phyloP scores from a whole-genome alignment of 2,329 filamentous ascomycete species.

The Colletotrichum sublineola region DNA sequence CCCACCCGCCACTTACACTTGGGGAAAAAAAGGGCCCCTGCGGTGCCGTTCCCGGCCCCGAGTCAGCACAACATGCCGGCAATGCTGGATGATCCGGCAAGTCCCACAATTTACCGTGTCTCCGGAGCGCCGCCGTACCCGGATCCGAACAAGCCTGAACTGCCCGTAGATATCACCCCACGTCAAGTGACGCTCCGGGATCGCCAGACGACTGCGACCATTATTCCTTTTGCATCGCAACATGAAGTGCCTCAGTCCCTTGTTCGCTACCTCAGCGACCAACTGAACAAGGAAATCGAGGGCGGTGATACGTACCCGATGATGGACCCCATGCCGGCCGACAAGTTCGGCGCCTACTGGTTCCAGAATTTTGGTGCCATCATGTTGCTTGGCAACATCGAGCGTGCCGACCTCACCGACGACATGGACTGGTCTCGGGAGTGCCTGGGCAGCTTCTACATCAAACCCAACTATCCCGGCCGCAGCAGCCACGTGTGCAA shows the following conservation, averaged over 20 bases:
- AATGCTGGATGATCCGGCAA: conserved; percentile 81
- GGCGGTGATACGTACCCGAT: conserved; percentile 94
- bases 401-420: conserved; percentile 69
- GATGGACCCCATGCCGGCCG: conserved; percentile 80
- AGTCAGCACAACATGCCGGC: conserved; percentile 72
- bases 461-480: conserved; percentile 94
- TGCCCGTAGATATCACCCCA: conserved; percentile 78
- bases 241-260: conserved; percentile 82
- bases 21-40: conserved; percentile 12
- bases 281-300: conserved; percentile 91
- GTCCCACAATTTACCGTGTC: conserved; percentile 77
- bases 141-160: conserved; percentile 69
- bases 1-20: background rate
- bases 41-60: conserved; percentile 17
- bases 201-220: conserved; percentile 84
- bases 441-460: conserved; percentile 91
- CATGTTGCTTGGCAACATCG: conserved; percentile 85
- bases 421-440: conserved; percentile 81
- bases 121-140: conserved; percentile 77
- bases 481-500: conserved; percentile 93
- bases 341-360: conserved; percentile 86
- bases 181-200: conserved; percentile 87
- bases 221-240: conserved; percentile 85
- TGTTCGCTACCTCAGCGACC: conserved; percentile 82
- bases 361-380: conserved; percentile 91